Percentiles rank a stretch among this genome's conserved stretches.
phyloP scores from a whole-genome alignment of 148 eudicot species.

The Rhododendron vialii region DNA sequence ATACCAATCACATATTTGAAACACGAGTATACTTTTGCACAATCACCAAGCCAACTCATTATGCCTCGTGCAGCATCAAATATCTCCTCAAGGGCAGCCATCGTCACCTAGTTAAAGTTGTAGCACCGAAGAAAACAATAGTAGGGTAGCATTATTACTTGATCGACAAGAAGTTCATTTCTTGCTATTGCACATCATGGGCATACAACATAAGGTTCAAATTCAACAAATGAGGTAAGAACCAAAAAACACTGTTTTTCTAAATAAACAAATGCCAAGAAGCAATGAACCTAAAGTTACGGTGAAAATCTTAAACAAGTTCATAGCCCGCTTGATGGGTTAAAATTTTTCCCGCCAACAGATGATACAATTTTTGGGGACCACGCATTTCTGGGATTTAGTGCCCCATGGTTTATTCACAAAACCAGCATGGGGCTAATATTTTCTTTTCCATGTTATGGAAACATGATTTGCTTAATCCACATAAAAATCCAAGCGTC shows the following conservation, averaged over 20 bases:
- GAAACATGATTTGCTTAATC: background rate
- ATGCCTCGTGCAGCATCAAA: constrained; percentile 85
- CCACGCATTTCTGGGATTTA: background rate
- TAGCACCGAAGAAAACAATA: background rate
- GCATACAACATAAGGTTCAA: background rate
- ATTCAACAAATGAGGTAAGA: background rate
- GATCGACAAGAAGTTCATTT: background rate
- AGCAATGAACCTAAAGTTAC: background rate
- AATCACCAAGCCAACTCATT: constrained; percentile 93
- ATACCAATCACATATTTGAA: background rate
- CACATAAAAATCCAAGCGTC: background rate
- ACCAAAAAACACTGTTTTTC: background rate
- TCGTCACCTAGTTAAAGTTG: constrained; percentile 51
- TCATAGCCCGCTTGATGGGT: background rate
- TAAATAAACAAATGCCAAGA: background rate
- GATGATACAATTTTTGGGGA: background rate
- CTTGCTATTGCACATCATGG: background rate
- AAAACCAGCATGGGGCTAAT: background rate
- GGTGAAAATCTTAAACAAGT: background rate
- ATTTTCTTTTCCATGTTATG: background rate
- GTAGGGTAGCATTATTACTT: background rate
- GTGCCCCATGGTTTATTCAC: background rate
- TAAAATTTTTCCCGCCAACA: background rate
- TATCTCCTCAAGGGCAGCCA: constrained; percentile 86
- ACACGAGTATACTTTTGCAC: constrained; percentile 68